These are phyloP conservation scores for Exophiala sideris DNA, from an alignment of 2,329 filamentous ascomycete genomes.

Conservation along the genomic window DNA sequence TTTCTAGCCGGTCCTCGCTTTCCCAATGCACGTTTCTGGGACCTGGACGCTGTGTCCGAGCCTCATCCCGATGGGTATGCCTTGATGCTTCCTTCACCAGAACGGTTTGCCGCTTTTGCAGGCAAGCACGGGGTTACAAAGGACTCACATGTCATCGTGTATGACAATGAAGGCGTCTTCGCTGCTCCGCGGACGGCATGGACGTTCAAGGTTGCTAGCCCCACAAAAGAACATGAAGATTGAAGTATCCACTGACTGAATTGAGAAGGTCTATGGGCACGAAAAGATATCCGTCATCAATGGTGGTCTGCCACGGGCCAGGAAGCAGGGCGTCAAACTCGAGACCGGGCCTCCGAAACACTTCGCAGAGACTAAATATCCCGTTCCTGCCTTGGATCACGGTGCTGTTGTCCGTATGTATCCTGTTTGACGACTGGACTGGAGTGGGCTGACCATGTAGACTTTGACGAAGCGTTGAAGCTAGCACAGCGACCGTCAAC, in stretches of 20 bases:
- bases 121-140: slow-evolving; percentile 3
- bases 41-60: slow-evolving; percentile 11
- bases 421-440: background rate
- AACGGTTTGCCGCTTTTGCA: slow-evolving; percentile 9
- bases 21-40: slow-evolving; percentile 10
- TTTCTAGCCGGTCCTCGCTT: slow-evolving; percentile 12
- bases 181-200: slow-evolving; percentile 8
- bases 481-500: slow-evolving; percentile 8
- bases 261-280: slow-evolving; percentile 7
- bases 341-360: slow-evolving; percentile 8
- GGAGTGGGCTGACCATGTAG: slow-evolving; percentile 1
- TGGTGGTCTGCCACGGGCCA: slow-evolving; percentile 7
- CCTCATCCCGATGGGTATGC: slow-evolving; percentile 10
- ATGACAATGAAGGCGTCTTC: slow-evolving; percentile 9
- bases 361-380: slow-evolving; percentile 5
- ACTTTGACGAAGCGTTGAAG: slow-evolving; percentile 6
- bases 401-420: slow-evolving; percentile 10
- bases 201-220: slow-evolving; percentile 11
- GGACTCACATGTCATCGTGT: slow-evolving; percentile 11
- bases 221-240: background rate
- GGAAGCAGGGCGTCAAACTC: slow-evolving; percentile 10
- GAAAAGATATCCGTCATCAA: slow-evolving; percentile 11
- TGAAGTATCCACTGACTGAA: background rate
- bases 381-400: slow-evolving; percentile 1
- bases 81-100: slow-evolving; percentile 10